phyloP scores from a whole-genome alignment of 2,329 filamentous ascomycete genomes.

The Akanthomyces muscarius region DNA sequence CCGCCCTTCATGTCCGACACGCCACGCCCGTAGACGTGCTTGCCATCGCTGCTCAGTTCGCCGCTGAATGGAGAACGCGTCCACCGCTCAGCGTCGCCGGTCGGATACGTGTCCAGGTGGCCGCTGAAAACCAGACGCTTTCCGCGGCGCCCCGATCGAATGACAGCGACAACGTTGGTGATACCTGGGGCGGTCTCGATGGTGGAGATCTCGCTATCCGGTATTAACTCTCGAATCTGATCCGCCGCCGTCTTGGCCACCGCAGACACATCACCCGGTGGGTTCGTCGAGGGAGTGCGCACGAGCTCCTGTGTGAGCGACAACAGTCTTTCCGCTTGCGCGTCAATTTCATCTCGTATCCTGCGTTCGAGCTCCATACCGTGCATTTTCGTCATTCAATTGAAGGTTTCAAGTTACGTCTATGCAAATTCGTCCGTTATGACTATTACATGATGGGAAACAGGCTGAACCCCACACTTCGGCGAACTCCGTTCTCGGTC shows the following conservation, averaged over 20 bases:
- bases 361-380: neutral
- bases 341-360: neutral
- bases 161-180: slow-evolving; percentile 15
- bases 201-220: slow-evolving; percentile 15
- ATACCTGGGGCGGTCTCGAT: slow-evolving; percentile 15
- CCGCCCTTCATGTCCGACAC: slow-evolving; percentile 20
- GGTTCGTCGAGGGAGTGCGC: slow-evolving; percentile 8
- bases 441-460: neutral
- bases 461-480: neutral
- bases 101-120: slow-evolving; percentile 18
- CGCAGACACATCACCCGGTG: slow-evolving; percentile 11
- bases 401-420: neutral
- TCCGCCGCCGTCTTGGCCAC: slow-evolving; percentile 12
- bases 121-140: slow-evolving; percentile 19
- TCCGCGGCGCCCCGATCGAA: slow-evolving; percentile 13
- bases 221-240: slow-evolving; percentile 14
- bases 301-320: slow-evolving; percentile 4
- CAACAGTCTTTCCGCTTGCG: neutral
- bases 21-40: slow-evolving; percentile 17
- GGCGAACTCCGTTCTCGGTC: neutral
- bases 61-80: slow-evolving; percentile 12
- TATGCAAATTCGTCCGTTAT: neutral
- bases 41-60: slow-evolving; percentile 16
- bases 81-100: slow-evolving; percentile 16
- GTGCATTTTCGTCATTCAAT: neutral